Percentiles rank a stretch among this genome's conserved stretches.
Conservation (phyloP, 306 rosid species). For the Malus orientalis region DNA sequence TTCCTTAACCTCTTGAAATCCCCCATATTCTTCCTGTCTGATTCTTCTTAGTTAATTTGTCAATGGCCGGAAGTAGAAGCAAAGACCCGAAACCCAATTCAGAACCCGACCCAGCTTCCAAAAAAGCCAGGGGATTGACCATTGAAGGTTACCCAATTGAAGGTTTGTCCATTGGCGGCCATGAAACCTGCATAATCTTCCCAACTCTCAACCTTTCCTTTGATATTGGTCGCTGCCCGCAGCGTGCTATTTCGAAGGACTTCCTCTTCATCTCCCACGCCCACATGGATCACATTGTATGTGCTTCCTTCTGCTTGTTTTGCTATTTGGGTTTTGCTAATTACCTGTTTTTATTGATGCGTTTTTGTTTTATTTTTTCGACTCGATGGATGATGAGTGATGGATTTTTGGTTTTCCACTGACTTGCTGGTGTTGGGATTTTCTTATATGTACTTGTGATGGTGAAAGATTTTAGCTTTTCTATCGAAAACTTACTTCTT, state of each 20-base stretch:
- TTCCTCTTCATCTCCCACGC: constrained; percentile 85
- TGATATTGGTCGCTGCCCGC: constrained; percentile 94
- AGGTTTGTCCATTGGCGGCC: constrained; percentile 94
- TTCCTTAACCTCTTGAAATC: background rate
- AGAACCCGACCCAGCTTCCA: constrained; percentile 18
- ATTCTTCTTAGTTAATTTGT: background rate
- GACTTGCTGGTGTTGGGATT: background rate
- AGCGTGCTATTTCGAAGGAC: constrained; percentile 68
- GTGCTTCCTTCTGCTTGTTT: constrained; percentile 13
- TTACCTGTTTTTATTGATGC: background rate
- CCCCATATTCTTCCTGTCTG: background rate
- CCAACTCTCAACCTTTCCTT: constrained; percentile 65
- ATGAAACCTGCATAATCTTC: constrained; percentile 80
- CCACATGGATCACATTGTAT: constrained; percentile 95
- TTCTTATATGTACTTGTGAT: background rate
- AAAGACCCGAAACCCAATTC: background rate
- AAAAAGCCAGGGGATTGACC: constrained; percentile 34
- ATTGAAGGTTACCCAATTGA: constrained; percentile 76
- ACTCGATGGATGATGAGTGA: background rate
- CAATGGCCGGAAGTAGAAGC: constrained; percentile 12
- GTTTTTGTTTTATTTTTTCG: background rate
- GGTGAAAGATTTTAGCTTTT: background rate
- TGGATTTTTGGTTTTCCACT: background rate
- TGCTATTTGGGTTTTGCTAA: background rate
- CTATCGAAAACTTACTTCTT: background rate